Conservation (phyloP, 108 stramenopile species). For the Thalassiosira profunda region DNA sequence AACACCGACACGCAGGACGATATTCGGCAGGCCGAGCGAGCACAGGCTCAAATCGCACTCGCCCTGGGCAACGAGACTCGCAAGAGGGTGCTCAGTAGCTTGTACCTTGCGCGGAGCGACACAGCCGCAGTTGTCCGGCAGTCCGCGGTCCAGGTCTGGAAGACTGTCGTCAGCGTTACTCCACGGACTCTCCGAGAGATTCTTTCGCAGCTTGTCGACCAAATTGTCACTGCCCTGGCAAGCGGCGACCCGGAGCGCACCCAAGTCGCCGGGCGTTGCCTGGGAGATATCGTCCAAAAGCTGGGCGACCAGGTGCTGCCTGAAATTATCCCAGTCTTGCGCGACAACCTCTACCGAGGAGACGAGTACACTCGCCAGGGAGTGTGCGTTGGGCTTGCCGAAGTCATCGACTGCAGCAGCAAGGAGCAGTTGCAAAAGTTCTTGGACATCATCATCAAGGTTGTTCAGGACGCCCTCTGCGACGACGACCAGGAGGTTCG, state of each 20-base stretch:
- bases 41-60: conserved; percentile 90
- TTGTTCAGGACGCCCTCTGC: conserved; percentile 95
- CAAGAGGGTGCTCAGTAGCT: conserved; percentile 86
- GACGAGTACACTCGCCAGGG: conserved; percentile 88
- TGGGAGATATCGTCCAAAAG: conserved; percentile 97
- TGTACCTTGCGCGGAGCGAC: conserved; percentile 96
- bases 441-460: conserved; percentile 93
- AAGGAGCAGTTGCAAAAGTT: conserved; percentile 93
- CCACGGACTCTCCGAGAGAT: conserved; percentile 95
- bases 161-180: conserved; percentile 97
- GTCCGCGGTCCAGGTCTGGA: conserved; percentile 97
- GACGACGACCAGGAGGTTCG: conserved; percentile 88
- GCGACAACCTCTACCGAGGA: conserved; percentile 86
- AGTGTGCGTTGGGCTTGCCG: conserved; percentile 96
- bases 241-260: conserved; percentile 90
- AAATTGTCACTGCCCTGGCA: conserved; percentile 86
- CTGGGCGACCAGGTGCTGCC: conserved; percentile 98
- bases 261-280: conserved; percentile 93
- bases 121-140: conserved; percentile 92
- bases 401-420: conserved; percentile 92
- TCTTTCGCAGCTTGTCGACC: conserved; percentile 87
- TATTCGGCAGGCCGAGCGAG: conserved; percentile 83
- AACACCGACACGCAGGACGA: conserved; percentile 93
- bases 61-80: conserved; percentile 85
- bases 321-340: conserved; percentile 95